Evolutionary conservation across 2,329 filamentous ascomycete genomes (phyloP), one percentile per base, ranked within the genome.

Genomic region (Remersonia thermophila): DNA sequence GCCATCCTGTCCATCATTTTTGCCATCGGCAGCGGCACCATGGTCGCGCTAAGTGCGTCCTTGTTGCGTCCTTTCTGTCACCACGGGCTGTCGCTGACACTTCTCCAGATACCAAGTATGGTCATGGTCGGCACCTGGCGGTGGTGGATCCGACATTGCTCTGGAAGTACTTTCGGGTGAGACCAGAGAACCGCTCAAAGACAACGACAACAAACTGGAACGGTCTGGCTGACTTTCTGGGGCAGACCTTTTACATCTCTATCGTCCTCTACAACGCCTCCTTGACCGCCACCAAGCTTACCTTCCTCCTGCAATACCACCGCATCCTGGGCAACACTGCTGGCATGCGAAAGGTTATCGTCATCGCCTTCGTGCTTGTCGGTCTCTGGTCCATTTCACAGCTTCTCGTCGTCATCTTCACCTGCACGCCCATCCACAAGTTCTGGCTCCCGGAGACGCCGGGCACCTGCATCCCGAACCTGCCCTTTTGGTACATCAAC

Each of bases 291-390:
- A 51, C 56, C 32, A 61, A 61, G 41, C 32, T 60, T 28, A 53
- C 56, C 15, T 61, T 62, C 41, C 46, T 62, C 29, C 42, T 53
- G 2, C 57, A 61, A 33, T 62, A 60, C 36, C 55, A 59, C 36
- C 57, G 59, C 13, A 54, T 60, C n/a, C 47, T 61, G 15, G 45
- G 51, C 27, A 14, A 14, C 8, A 44, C 54, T 14, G 44, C 39
- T 9, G 51, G 49, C 39, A 55, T 58, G 49, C 48, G 51, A 26
- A 53, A 37, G 7, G 45, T 54, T 14, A 50, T 56, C 18, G 39
- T 52, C n/a, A 36, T 41, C 1, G 50, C 53, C 13, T 51, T 58
- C 33, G 39, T 53, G 10, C 38, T 59, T 28, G 50, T 59, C 30
- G 53, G 51, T 30, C 36, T 49, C 27, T 60, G 57, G 57, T 53